These are phyloP conservation scores for Gaertneriomyces semiglobifer DNA, from an alignment of 192 early-diverging fungal species.

Conservation along the genomic window DNA sequence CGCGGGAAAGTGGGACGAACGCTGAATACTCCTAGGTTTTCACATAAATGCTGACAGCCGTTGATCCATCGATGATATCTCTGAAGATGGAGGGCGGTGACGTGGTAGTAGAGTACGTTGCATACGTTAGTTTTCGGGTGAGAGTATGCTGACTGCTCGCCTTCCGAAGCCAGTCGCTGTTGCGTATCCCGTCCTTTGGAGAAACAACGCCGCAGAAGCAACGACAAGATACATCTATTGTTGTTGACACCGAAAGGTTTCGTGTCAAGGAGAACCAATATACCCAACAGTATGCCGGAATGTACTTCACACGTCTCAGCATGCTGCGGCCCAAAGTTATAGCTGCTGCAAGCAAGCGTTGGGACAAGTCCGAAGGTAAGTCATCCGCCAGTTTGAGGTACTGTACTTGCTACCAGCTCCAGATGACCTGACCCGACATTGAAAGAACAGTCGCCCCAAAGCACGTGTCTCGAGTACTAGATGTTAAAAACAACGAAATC, in stretches of 20 bases:
- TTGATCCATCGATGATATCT: no score
- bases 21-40: no score
- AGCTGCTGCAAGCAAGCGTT: constrained; percentile 51
- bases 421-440: background rate
- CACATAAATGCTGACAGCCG: no score
- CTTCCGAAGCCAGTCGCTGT: no score
- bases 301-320: constrained; percentile 77
- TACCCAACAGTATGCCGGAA: constrained; percentile 77
- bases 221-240: no score
- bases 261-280: constrained; percentile 62
- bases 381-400: background rate
- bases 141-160: no score
- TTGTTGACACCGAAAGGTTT: constrained; percentile 32
- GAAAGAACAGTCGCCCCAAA: constrained; percentile 11
- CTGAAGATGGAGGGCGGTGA: no score
- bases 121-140: no score
- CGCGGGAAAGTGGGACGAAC: no score
- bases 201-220: no score
- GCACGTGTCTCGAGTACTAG: constrained; percentile 65
- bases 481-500: constrained; percentile 59
- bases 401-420: constrained; percentile 1
- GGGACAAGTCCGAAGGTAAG: constrained; percentile 37
- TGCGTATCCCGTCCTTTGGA: no score
- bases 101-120: no score
- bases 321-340: constrained; percentile 61